Conservation (phyloP, 805 yeast species). For the Jamesozyma rosinii region DNA sequence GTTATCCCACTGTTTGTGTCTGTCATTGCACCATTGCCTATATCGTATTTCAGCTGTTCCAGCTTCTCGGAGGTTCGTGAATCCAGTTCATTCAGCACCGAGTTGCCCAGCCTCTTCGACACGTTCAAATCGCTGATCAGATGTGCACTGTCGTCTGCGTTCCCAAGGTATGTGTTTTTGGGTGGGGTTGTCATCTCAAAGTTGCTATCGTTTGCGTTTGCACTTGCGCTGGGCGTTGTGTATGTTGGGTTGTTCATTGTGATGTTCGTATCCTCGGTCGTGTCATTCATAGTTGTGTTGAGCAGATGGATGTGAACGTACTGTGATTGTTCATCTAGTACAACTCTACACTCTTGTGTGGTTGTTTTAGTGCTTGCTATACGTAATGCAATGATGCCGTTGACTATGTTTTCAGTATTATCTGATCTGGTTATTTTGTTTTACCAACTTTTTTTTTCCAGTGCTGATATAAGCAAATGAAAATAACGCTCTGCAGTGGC, state of each 20-base stretch:
- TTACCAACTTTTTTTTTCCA: too few species aligned
- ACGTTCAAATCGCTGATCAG: constrained; percentile 22
- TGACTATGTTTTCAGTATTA: too few species aligned
- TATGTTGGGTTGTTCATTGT: neutral
- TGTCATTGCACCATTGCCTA: neutral
- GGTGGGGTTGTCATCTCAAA: neutral
- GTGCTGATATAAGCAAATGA: too few species aligned
- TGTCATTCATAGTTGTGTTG: neutral
- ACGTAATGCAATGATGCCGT: too few species aligned
- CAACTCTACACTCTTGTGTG: neutral
- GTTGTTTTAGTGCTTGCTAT: too few species aligned
- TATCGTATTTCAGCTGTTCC: constrained; percentile 7
- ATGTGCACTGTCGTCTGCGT: constrained; percentile 4
- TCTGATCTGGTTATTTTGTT: too few species aligned
- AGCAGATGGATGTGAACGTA: neutral
- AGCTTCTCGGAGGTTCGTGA: constrained; percentile 24
- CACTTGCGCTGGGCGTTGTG: neutral
- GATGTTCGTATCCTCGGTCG: neutral
- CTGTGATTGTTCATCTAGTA: neutral
- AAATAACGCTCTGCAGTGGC: too few species aligned
- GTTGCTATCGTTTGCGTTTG: constrained; percentile 4
- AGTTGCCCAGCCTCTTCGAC: constrained; percentile 29
- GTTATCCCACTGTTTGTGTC: neutral
- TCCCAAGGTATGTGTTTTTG: neutral
- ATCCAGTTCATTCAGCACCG: constrained; percentile 30